Evolutionary conservation across 2,329 filamentous ascomycete species (phyloP), one percentile per base, ranked within the genome.

Genomic region (Gnomoniopsis smithogilvyi): DNA sequence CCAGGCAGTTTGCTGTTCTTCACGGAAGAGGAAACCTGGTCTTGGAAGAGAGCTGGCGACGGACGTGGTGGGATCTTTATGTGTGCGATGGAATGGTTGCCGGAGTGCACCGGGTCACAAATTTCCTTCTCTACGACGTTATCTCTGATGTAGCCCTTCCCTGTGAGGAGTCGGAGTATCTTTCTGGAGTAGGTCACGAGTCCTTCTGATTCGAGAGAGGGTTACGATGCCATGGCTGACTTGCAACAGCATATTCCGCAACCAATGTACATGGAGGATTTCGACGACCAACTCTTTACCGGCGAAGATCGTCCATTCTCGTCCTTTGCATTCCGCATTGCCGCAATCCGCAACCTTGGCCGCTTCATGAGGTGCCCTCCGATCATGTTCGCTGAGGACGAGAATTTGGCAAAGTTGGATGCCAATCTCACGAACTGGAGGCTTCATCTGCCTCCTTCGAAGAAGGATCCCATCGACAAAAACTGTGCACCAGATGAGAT

Each of bases 1-100:
- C 83, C 11, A 79, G 83, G 51, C 79, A 82, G 0, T 96, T 86
- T 70, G 87, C 91, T 0, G 73, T 79, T 0, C 73, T 80, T 6
- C 78, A 91, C 65, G 87, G 89, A 17, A 77, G 80, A 30, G 84
- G 85, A 6, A 84, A 89, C 60, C 79, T 84, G 0, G 78, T 92
- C 1, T 70, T 93, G 3, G 90, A 94, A 69, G 93, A 97, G 72
- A 91, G 88, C 70, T 89, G 91, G 84, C 84, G 92, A 19, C 82
- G 93, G 60, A 97, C 92, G 1, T 97, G 92, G 92, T 97, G 93
- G 93, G 92, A 86, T 62, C 69, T 86, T 3, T 94, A 88, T 68
- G 82, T 91, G n/a, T 83, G 91, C 15, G 92, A 96, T 69, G 91
- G 89, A 56, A 89, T 96, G 82, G 82, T 96, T 64, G 90, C 91